Conservation (phyloP, 352 stramenopile species). For the Phytophthora colocasiae region DNA sequence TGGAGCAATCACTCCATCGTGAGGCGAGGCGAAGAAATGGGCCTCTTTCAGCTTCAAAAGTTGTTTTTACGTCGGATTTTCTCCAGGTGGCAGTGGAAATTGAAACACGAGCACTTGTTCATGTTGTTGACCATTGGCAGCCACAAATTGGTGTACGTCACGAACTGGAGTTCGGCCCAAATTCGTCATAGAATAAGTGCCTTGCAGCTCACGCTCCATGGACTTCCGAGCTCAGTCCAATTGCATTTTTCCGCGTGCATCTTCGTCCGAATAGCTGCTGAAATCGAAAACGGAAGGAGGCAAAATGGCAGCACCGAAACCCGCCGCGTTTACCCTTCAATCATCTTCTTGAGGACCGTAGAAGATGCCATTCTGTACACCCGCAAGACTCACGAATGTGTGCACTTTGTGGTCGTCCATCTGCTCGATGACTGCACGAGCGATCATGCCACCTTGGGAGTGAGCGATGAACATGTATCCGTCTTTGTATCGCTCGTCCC, state of each 20-base stretch:
- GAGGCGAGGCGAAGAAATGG: conserved; percentile 49
- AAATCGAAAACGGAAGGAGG: neutral
- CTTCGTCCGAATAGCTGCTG: conserved; percentile 25
- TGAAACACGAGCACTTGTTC: conserved; percentile 1
- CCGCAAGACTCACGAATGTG: conserved; percentile 44
- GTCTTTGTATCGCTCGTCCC: conserved; percentile 30
- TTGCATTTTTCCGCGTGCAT: neutral
- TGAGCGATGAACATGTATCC: conserved; percentile 56
- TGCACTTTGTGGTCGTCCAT: conserved; percentile 60
- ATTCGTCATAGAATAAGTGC: conserved; percentile 35
- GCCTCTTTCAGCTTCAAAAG: conserved; percentile 40
- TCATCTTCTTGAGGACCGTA: conserved; percentile 41
- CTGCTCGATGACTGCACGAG: conserved; percentile 48
- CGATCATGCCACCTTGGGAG: conserved; percentile 42
- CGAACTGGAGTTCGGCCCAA: neutral
- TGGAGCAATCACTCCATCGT: conserved; percentile 41
- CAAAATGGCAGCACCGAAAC: conserved; percentile 10
- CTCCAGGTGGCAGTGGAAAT: conserved; percentile 20
- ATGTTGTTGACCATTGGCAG: conserved; percentile 20
- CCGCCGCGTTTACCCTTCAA: too few species aligned
- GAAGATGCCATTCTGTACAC: conserved; percentile 52
- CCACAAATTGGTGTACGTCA: conserved; percentile 23
- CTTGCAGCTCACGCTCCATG: conserved; percentile 46
- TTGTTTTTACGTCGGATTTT: conserved; percentile 44
- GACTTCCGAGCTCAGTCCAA: too few species aligned